Percentiles rank a stretch among this genome's conserved stretches.
phyloP scores from a whole-genome alignment of 116 monocot genomes.

The Cymodocea nodosa region DNA sequence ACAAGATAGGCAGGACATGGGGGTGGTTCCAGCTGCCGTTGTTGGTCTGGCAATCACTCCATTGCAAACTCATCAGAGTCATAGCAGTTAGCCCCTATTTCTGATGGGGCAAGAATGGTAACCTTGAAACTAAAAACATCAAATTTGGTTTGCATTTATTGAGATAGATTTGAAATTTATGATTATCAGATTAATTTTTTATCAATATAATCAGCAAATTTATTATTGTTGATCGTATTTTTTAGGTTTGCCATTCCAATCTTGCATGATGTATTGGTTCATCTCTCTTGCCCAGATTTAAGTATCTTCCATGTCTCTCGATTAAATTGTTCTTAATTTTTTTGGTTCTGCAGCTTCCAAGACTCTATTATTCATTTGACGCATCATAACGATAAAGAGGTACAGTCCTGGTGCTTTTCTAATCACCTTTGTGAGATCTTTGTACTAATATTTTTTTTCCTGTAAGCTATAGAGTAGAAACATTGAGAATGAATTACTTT shows the following conservation, averaged over 20 bases:
- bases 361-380: slow-evolving; percentile 17
- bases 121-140: too few species aligned
- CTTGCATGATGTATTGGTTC: too few species aligned
- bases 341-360: slow-evolving; percentile 12
- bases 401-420: not conserved
- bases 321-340: slow-evolving; percentile 1
- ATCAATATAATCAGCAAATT: not conserved
- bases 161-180: not conserved
- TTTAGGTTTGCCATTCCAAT: not conserved
- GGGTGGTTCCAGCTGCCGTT: too few species aligned
- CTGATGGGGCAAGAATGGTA: too few species aligned
- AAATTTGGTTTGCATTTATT: not conserved
- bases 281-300: not conserved
- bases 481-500: not conserved
- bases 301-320: not conserved
- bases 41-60: too few species aligned
- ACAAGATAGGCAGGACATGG: too few species aligned
- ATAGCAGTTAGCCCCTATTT: too few species aligned
- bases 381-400: slow-evolving; percentile 15
- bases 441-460: not conserved
- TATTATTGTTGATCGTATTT: not conserved
- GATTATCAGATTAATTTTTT: not conserved
- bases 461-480: not conserved
- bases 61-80: too few species aligned
- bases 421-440: not conserved